Evolutionary conservation across 306 rosid genomes (phyloP).

Genomic region (Casuarina cunninghamiana): DNA sequence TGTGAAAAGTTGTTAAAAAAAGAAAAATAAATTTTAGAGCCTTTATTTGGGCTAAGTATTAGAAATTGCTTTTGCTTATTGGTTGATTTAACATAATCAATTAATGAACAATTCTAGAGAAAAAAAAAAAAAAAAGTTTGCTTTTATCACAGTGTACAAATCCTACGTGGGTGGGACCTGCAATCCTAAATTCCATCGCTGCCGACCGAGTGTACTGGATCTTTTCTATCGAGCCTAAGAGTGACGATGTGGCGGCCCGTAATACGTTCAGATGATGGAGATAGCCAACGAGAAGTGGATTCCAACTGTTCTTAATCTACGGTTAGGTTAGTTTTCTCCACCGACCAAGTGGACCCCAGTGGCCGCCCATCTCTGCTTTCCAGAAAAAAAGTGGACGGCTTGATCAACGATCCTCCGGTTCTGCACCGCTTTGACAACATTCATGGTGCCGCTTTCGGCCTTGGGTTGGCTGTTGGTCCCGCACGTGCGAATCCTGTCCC

Average conservation of each 20-base stretch:
- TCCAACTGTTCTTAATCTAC: background rate
- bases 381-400: background rate
- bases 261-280: background rate
- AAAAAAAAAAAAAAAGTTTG: background rate
- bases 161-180: background rate
- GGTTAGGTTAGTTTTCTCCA: background rate
- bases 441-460: slow-evolving; percentile 15
- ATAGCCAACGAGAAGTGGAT: background rate
- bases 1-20: too few species aligned
- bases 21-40: too few species aligned
- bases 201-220: background rate
- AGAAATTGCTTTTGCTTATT: background rate
- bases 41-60: background rate
- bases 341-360: slow-evolving; percentile 19
- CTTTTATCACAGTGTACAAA: background rate
- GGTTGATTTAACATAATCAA: background rate
- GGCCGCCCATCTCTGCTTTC: background rate
- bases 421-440: background rate
- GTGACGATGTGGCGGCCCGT: background rate
- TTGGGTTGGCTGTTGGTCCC: background rate
- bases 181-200: background rate
- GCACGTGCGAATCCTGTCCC: background rate
- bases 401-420: background rate
- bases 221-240: background rate
- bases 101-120: background rate